Conservation (phyloP, 495 filamentous ascomycete genomes). For the Thermothielavioides terrestris region DNA sequence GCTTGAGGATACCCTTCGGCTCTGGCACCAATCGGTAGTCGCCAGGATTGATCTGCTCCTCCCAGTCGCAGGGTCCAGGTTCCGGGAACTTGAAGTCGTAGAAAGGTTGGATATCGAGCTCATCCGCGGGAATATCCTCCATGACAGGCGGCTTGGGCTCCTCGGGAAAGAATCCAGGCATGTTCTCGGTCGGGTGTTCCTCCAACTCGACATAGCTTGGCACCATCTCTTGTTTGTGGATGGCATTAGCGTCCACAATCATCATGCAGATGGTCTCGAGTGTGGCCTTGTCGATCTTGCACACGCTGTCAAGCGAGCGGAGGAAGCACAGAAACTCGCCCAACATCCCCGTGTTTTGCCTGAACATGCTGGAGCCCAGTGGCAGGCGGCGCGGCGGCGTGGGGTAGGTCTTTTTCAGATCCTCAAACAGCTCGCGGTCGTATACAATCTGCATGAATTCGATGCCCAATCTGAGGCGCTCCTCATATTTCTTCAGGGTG, state of each 20-base stretch:
- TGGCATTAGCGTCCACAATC: constrained; percentile 30
- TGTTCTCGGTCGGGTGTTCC: neutral
- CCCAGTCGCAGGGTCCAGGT: constrained; percentile 1
- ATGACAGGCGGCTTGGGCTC: constrained; percentile 5
- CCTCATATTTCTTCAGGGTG: neutral
- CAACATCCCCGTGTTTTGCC: neutral
- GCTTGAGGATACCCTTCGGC: constrained; percentile 23
- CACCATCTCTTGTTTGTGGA: constrained; percentile 31
- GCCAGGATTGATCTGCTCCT: neutral
- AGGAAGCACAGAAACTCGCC: constrained; percentile 17
- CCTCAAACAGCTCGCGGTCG: neutral
- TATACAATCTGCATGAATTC: constrained; percentile 13
- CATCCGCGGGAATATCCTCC: constrained; percentile 17
- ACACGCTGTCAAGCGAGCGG: neutral
- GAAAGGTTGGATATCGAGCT: constrained; percentile 9
- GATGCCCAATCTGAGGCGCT: neutral
- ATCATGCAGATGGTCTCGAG: constrained; percentile 17
- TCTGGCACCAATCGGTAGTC: constrained; percentile 11
- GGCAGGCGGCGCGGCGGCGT: constrained; percentile 1
- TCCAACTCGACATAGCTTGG: constrained; percentile 17
- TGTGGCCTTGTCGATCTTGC: neutral
- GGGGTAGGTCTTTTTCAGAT: neutral
- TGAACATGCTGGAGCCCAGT: constrained; percentile 1
- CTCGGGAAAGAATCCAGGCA: constrained; percentile 15
- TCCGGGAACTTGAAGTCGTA: constrained; percentile 16